Percentiles rank a stretch among this genome's conserved stretches.
These are phyloP conservation scores for Ichthyophthirius multifiliis DNA, from an alignment of 169 alveolate species.

Conservation along the genomic window DNA sequence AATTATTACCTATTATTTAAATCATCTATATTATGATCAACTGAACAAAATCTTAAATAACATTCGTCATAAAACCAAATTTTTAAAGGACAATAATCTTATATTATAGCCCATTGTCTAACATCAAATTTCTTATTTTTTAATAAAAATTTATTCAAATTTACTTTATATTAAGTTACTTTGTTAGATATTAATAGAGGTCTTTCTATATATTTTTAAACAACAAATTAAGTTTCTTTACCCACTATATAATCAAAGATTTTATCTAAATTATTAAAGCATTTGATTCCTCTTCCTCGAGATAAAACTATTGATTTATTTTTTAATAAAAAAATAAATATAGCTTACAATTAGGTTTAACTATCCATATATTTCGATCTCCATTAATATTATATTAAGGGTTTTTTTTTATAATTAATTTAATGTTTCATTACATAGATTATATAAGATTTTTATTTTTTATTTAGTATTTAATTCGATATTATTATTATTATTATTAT, in stretches of 20 bases:
- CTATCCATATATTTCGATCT: constrained; percentile 60
- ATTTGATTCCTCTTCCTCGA: constrained; percentile 50
- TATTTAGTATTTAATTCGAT: no score
- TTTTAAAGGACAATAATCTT: constrained; percentile 77
- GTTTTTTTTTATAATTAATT: constrained; percentile 3
- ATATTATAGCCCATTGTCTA: constrained; percentile 87
- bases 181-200: constrained; percentile 68
- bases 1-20: not conserved
- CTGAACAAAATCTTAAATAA: constrained; percentile 68
- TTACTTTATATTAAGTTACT: not conserved
- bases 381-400: constrained; percentile 65
- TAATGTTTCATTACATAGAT: not conserved
- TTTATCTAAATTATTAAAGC: constrained; percentile 19
- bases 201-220: constrained; percentile 85
- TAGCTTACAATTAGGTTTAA: constrained; percentile 57
- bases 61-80: constrained; percentile 80
- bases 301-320: no score
- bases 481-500: no score
- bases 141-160: not conserved
- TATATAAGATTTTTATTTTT: no score
- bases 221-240: constrained; percentile 55
- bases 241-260: constrained; percentile 24
- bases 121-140: constrained; percentile 83
- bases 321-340: not conserved
- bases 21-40: constrained; percentile 1